Percentiles rank a stretch among this genome's conserved stretches.
phyloP scores from a whole-genome alignment of 306 rosid genomes.

The Vigna radiata region DNA sequence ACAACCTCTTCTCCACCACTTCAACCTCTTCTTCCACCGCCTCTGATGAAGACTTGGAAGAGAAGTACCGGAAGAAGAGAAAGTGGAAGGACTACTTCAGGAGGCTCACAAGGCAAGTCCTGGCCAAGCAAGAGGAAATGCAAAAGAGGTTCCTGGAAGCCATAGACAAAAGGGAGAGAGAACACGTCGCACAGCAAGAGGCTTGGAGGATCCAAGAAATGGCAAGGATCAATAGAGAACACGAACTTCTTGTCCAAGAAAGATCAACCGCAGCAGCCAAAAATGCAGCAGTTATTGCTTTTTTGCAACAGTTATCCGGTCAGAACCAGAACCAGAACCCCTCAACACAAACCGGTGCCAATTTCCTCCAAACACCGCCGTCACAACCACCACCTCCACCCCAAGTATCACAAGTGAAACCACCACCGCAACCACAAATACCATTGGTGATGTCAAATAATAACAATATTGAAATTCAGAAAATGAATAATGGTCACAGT shows the following conservation, averaged over 20 bases:
- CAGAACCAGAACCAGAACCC: conserved; percentile 30
- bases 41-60: conserved; percentile 74
- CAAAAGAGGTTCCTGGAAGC: conserved; percentile 76
- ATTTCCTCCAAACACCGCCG: background rate
- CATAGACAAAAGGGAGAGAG: conserved; percentile 65
- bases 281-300: conserved; percentile 72
- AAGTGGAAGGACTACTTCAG: conserved; percentile 86
- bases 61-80: conserved; percentile 59
- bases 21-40: conserved; percentile 81
- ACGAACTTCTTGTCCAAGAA: conserved; percentile 73
- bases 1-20: conserved; percentile 53
- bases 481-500: conserved; percentile 37
- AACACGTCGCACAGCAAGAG: conserved; percentile 65
- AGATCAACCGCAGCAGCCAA: conserved; percentile 71
- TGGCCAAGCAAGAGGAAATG: conserved; percentile 81
- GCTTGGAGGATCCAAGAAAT: conserved; percentile 77
- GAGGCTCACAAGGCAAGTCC: conserved; percentile 63
- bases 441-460: conserved; percentile 1
- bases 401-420: background rate
- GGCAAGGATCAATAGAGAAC: conserved; percentile 65
- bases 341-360: background rate
- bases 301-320: conserved; percentile 65
- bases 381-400: background rate
- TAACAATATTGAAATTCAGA: conserved; percentile 32
- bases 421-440: background rate